Percentiles rank a stretch among this genome's conserved stretches.
Evolutionary conservation across 352 stramenopile species (phyloP).

Genomic region (Phytophthora megakarya): DNA sequence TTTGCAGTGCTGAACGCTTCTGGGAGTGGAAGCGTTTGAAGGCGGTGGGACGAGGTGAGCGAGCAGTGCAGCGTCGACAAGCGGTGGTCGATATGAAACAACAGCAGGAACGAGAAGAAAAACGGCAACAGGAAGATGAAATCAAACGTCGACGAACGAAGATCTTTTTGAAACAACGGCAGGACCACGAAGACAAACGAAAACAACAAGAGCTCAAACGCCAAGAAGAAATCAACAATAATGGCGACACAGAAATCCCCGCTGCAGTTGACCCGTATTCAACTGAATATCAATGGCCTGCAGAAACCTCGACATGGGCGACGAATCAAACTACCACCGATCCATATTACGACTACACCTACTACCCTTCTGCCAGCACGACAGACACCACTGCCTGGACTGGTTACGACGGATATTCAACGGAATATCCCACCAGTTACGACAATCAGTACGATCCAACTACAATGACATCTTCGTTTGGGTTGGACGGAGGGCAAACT

Average conservation of each 20-base stretch:
- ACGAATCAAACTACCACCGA: constrained; percentile 2
- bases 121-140: constrained; percentile 21
- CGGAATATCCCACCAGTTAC: constrained; percentile 4
- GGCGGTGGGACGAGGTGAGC: constrained; percentile 33
- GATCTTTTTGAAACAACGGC: constrained; percentile 22
- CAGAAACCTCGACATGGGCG: constrained; percentile 3
- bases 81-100: constrained; percentile 27
- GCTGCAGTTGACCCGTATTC: background rate
- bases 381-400: constrained; percentile 14
- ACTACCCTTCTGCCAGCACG: constrained; percentile 12
- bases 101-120: constrained; percentile 7
- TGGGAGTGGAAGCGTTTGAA: constrained; percentile 55
- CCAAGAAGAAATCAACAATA: background rate
- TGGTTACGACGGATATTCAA: constrained; percentile 19
- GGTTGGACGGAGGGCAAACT: background rate
- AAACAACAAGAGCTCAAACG: constrained; percentile 20
- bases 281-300: constrained; percentile 11
- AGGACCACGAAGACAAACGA: constrained; percentile 8
- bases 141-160: background rate
- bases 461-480: background rate
- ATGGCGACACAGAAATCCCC: background rate
- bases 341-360: constrained; percentile 32
- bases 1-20: constrained; percentile 45
- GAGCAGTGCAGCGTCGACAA: constrained; percentile 13
- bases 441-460: constrained; percentile 7